Conservation (phyloP, 2,329 filamentous ascomycete species). For the Atkinsonella hypoxylon region DNA sequence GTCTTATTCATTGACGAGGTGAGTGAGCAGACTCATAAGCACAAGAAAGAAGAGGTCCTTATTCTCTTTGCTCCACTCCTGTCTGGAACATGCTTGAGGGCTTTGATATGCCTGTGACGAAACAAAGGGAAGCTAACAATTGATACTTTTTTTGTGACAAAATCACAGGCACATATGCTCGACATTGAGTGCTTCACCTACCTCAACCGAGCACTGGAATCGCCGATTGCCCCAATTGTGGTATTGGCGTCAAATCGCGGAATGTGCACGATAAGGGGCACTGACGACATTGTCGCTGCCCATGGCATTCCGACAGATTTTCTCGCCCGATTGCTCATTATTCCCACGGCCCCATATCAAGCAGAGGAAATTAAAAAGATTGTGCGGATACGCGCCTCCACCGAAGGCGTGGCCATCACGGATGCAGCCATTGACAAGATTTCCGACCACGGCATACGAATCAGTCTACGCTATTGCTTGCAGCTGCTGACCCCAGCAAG, state of each 20-base stretch:
- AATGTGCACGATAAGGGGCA: slow-evolving; percentile 84
- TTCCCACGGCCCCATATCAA: slow-evolving; percentile 84
- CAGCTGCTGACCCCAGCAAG: slow-evolving; percentile 81
- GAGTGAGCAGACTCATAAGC: slow-evolving; percentile 16
- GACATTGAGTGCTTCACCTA: slow-evolving; percentile 99
- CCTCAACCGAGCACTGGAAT: slow-evolving; percentile 95
- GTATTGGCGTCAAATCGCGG: slow-evolving; percentile 96
- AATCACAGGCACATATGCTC: slow-evolving; percentile 84
- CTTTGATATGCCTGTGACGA: background rate
- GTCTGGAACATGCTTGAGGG: background rate
- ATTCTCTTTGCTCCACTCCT: background rate
- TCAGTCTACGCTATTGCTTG: slow-evolving; percentile 85
- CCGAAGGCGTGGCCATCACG: slow-evolving; percentile 66
- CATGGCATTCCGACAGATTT: slow-evolving; percentile 94
- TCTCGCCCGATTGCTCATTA: slow-evolving; percentile 83
- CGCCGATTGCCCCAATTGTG: slow-evolving; percentile 87
- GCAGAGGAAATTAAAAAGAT: slow-evolving; percentile 87
- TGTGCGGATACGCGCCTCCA: slow-evolving; percentile 70
- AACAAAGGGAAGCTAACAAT: slow-evolving; percentile 5
- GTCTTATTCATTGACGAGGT: slow-evolving; percentile 98
- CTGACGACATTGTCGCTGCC: slow-evolving; percentile 67
- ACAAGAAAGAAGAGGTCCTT: background rate
- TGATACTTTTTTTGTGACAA: background rate
- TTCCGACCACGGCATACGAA: slow-evolving; percentile 72
- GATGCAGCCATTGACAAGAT: slow-evolving; percentile 81